A percentile compares a stretch with the other conserved stretches of the same genome.
Evolutionary conservation across 2,329 filamentous ascomycete genomes (phyloP).

Genomic region (Aspergillus jensenii): DNA sequence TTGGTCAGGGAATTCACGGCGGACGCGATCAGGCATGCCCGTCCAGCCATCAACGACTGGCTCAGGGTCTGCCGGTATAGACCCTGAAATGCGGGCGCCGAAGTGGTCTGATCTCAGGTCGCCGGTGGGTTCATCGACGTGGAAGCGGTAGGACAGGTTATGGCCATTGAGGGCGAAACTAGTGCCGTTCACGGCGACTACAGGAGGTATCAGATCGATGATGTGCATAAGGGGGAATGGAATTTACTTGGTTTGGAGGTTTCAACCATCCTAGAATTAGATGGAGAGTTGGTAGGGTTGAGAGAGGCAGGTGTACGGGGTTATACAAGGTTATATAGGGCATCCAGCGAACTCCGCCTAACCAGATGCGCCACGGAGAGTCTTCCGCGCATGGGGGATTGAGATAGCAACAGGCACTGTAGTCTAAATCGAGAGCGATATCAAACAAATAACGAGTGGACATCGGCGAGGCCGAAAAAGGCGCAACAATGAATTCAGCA

Average conservation of each 20-base stretch:
- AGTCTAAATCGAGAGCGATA: no score
- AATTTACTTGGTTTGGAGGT: neutral
- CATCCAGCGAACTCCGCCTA: neutral
- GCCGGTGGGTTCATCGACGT: slow-evolving; percentile 56
- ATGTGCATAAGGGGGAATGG: neutral
- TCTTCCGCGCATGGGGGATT: no score
- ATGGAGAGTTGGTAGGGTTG: no score
- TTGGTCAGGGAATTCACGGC: slow-evolving; percentile 64
- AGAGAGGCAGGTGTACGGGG: no score
- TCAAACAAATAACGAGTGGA: no score
- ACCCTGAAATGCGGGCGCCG: slow-evolving; percentile 56
- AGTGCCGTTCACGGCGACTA: slow-evolving; percentile 47
- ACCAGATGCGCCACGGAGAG: neutral
- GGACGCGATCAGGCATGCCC: slow-evolving; percentile 49
- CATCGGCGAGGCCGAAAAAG: no score
- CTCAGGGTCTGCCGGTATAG: slow-evolving; percentile 44
- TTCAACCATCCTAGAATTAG: no score
- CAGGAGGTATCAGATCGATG: neutral
- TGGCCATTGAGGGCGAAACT: slow-evolving; percentile 59
- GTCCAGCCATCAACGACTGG: slow-evolving; percentile 54
- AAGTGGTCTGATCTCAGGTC: slow-evolving; percentile 64
- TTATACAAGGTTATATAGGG: no score
- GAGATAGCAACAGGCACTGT: no score
- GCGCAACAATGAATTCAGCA: neutral
- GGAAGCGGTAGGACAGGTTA: slow-evolving; percentile 62